Percentiles rank a stretch among this genome's conserved stretches.
Evolutionary conservation across 805 yeast species (phyloP).

Genomic region (Metschnikowia shivogae): DNA sequence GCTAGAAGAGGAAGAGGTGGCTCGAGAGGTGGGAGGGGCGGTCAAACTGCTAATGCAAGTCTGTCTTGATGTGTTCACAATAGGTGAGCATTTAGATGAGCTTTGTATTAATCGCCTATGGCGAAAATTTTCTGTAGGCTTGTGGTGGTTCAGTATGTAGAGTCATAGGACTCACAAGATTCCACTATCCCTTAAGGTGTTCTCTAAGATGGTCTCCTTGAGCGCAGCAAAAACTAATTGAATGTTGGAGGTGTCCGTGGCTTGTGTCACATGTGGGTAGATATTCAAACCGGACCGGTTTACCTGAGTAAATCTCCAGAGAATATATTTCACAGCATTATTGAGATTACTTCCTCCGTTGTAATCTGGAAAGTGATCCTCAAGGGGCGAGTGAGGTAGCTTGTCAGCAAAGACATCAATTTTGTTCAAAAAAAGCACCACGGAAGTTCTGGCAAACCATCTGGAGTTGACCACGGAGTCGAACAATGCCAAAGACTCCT

Average conservation of each 20-base stretch:
- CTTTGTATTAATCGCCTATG: too few relatives aligned
- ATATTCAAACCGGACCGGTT: slow-evolving; percentile 78
- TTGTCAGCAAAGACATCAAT: slow-evolving; percentile 88
- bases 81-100: too few relatives aligned
- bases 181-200: slow-evolving; percentile 72
- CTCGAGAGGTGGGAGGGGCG: neutral
- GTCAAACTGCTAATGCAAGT: neutral
- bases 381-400: slow-evolving; percentile 74
- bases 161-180: slow-evolving; percentile 36
- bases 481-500: slow-evolving; percentile 65
- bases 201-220: slow-evolving; percentile 73
- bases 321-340: slow-evolving; percentile 86
- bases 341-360: slow-evolving; percentile 86
- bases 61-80: neutral
- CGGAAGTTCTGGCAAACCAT: slow-evolving; percentile 86
- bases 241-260: slow-evolving; percentile 88
- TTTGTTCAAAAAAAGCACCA: slow-evolving; percentile 82
- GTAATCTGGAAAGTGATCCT: slow-evolving; percentile 82
- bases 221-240: slow-evolving; percentile 82
- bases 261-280: slow-evolving; percentile 91
- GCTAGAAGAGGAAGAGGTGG: slow-evolving; percentile 5
- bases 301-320: slow-evolving; percentile 84
- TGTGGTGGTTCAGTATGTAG: too few relatives aligned
- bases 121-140: too few relatives aligned
- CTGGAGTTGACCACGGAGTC: slow-evolving; percentile 89